phyloP scores from a whole-genome alignment of 768 basidiomycete species.

The Hortiboletus campestris region DNA sequence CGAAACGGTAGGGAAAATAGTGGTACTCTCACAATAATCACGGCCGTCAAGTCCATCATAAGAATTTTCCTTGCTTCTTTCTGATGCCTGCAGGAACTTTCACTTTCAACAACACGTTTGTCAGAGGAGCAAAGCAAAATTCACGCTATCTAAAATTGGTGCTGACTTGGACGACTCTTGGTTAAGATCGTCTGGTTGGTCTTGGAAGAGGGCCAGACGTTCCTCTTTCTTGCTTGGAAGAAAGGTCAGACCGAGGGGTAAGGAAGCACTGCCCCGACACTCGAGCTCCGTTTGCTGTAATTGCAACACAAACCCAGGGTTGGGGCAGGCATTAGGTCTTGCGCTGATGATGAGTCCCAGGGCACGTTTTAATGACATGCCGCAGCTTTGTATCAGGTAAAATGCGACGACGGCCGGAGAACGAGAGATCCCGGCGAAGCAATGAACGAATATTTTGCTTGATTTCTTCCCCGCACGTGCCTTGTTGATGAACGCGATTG shows the following conservation, averaged over 20 bases:
- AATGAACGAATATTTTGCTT: conserved; percentile 7
- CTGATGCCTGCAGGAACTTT: neutral
- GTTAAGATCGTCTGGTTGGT: neutral
- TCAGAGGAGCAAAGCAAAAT: neutral
- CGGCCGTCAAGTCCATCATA: too few species aligned
- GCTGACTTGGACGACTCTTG: neutral
- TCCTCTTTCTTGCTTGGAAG: conserved; percentile 10
- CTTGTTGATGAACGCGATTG: neutral
- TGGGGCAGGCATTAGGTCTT: conserved; percentile 4
- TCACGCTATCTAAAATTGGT: neutral
- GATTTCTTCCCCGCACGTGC: neutral
- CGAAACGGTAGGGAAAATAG: neutral
- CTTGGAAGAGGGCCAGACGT: conserved; percentile 2
- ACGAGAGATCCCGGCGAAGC: conserved; percentile 11
- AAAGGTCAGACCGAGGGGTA: neutral
- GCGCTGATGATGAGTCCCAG: neutral
- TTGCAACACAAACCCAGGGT: conserved; percentile 2
- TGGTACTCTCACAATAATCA: too few species aligned
- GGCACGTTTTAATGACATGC: conserved; percentile 4
- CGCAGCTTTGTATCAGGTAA: conserved; percentile 2
- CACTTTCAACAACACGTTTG: neutral
- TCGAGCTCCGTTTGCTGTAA: neutral
- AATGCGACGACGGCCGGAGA: conserved; percentile 4
- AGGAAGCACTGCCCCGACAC: neutral
- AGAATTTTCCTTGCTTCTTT: neutral